These are phyloP conservation scores for Yarrowia hollandica DNA, from an alignment of 805 yeast genomes.

Conservation along the genomic window DNA sequence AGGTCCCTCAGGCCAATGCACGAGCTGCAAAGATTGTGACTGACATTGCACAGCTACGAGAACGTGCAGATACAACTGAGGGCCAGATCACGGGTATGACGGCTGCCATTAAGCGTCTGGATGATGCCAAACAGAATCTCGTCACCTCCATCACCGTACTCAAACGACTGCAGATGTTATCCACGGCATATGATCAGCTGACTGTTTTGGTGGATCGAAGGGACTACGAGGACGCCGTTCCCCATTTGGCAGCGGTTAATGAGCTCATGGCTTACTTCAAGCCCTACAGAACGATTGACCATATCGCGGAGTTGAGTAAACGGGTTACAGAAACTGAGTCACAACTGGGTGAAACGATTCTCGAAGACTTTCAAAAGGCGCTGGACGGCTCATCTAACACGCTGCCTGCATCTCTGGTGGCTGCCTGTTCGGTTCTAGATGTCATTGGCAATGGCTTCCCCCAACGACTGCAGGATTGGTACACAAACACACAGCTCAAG, in stretches of 20 bases:
- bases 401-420: slow-evolving; percentile 38
- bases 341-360: slow-evolving; percentile 65
- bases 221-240: slow-evolving; percentile 55
- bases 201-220: slow-evolving; percentile 49
- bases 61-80: slow-evolving; percentile 57
- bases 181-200: slow-evolving; percentile 68
- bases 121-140: slow-evolving; percentile 78
- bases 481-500: slow-evolving; percentile 62
- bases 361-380: slow-evolving; percentile 63
- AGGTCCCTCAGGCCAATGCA: slow-evolving; percentile 39
- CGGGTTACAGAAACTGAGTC: slow-evolving; percentile 60
- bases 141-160: slow-evolving; percentile 82
- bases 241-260: slow-evolving; percentile 65
- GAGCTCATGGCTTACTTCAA: slow-evolving; percentile 73
- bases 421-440: slow-evolving; percentile 75
- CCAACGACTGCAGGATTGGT: slow-evolving; percentile 67
- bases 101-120: slow-evolving; percentile 71
- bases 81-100: slow-evolving; percentile 68
- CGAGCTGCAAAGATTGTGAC: slow-evolving; percentile 43
- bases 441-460: slow-evolving; percentile 54
- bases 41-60: slow-evolving; percentile 51
- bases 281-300: slow-evolving; percentile 79
- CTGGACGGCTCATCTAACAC: slow-evolving; percentile 12
- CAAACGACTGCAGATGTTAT: slow-evolving; percentile 82
- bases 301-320: slow-evolving; percentile 65